Percentiles rank a stretch among this genome's conserved stretches.
phyloP scores from a whole-genome alignment of 495 filamentous ascomycete genomes.

The Mytilinidion resinicola region DNA sequence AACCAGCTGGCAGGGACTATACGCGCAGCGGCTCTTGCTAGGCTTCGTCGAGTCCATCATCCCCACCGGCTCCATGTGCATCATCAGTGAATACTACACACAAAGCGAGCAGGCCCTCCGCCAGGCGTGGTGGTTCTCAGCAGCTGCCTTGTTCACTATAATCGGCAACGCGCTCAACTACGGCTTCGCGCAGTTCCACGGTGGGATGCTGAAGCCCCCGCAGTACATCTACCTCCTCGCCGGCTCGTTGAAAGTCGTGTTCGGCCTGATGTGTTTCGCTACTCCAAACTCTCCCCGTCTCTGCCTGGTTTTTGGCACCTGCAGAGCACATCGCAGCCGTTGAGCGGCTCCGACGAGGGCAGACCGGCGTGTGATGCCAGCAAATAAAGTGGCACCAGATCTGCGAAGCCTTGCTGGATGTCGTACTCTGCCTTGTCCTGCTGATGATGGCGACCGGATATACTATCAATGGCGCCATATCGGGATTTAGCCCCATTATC shows the following conservation, averaged over 20 bases:
- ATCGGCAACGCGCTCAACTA: slow-evolving; percentile 63
- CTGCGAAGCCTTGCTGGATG: slow-evolving; percentile 43
- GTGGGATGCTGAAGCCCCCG: slow-evolving; percentile 52
- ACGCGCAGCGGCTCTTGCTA: slow-evolving; percentile 64
- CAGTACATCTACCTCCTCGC: slow-evolving; percentile 66
- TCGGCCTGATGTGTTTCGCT: slow-evolving; percentile 56
- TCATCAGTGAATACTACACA: slow-evolving; percentile 59
- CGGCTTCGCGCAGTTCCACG: slow-evolving; percentile 58
- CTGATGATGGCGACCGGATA: slow-evolving; percentile 59
- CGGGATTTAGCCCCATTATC: slow-evolving; percentile 69
- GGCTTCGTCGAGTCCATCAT: slow-evolving; percentile 64
- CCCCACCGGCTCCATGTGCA: slow-evolving; percentile 62
- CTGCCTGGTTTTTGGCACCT: slow-evolving; percentile 48
- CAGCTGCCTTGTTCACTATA: slow-evolving; percentile 61
- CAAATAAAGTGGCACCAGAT: slow-evolving; percentile 47
- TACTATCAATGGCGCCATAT: slow-evolving; percentile 69
- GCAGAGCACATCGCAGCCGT: slow-evolving; percentile 49
- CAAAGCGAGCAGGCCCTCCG: slow-evolving; percentile 60
- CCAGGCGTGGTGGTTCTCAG: slow-evolving; percentile 65
- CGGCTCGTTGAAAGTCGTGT: slow-evolving; percentile 56
- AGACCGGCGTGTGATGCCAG: slow-evolving; percentile 50
- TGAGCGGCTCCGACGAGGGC: slow-evolving; percentile 47
- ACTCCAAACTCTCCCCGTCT: slow-evolving; percentile 49
- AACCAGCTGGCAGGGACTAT: slow-evolving; percentile 57
- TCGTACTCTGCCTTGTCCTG: slow-evolving; percentile 49